Evolutionary conservation across 2,329 filamentous ascomycete species (phyloP), one percentile per base, ranked within the genome.

Genomic region (Pseudocercospora musae): DNA sequence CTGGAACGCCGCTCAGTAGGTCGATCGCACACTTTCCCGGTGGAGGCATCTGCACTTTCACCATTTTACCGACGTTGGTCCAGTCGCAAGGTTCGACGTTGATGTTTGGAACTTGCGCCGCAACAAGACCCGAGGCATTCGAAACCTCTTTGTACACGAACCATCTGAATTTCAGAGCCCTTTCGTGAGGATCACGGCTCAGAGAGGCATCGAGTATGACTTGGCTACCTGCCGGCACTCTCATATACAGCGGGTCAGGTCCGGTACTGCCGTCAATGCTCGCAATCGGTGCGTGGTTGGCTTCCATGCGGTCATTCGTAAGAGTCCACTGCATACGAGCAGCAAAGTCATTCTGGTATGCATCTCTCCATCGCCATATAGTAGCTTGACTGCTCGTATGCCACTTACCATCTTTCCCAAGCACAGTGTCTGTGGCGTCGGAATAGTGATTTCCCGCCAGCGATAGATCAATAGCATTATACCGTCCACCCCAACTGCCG

Each of bases 401-500:
- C 1, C 67, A 73, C 29, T 68, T 68, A 9, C 73, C 73, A 29
- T 74, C 73, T 4, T 70, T 54, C 8, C 76, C 77, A n/a, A 70
- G 49, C 10, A 69, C 64, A 18, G 62, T 59, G 49, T 59, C 76
- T 18, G 66, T 60, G 8, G 60, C 66, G 50, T 78, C 73, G 49
- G 68, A 69, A 66, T 73, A 76, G 42, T 76, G 73, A 15, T 64
- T 64, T 2, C 66, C 64, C 1, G 23, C 59, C 5, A 27, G 23
- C 18, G 72, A 74, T 2, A 72, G 66, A 52, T 78, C 77, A 4
- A 72, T 59, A 4, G 62, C 63, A 31, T 76, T 71, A 62, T 83
- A 84, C 1, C 81, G 74, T 0, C 82, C 81, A 21, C 81, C 81
- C 81, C 82, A 84, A 0, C 78, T 78, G 1, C 81, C 82, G 31